These are phyloP conservation scores for Boletus rex-veris DNA, from an alignment of 768 basidiomycete species.

Conservation along the genomic window DNA sequence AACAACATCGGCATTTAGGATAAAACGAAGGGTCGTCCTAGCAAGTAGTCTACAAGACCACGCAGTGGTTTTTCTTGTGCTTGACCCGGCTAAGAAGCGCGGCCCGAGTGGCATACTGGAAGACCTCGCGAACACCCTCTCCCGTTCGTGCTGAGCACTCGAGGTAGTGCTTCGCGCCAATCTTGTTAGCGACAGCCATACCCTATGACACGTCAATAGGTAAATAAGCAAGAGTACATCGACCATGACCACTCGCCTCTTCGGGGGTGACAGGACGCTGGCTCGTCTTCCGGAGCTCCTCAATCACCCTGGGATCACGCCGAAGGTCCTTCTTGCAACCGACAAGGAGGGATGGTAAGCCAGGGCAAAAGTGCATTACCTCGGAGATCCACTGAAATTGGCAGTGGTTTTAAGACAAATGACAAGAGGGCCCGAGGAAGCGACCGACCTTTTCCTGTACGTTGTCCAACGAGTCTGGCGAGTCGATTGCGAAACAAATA, in stretches of 20 bases:
- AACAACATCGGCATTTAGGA: slow-evolving; percentile 22
- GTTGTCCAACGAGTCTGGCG: slow-evolving; percentile 97
- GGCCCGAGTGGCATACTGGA: slow-evolving; percentile 94
- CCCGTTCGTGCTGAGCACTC: slow-evolving; percentile 97
- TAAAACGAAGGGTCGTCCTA: slow-evolving; percentile 19
- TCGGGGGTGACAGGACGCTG: slow-evolving; percentile 93
- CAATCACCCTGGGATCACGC: slow-evolving; percentile 88
- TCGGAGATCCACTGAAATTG: slow-evolving; percentile 90
- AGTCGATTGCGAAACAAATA: slow-evolving; percentile 98
- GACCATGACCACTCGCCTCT: slow-evolving; percentile 53
- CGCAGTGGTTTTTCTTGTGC: slow-evolving; percentile 42
- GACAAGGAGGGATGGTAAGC: slow-evolving; percentile 93
- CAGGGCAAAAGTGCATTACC: slow-evolving; percentile 95
- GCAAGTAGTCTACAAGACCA: slow-evolving; percentile 41
- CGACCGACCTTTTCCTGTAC: slow-evolving; percentile 95
- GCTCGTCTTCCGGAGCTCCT: slow-evolving; percentile 90
- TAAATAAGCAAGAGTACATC: background rate
- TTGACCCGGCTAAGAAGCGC: slow-evolving; percentile 68
- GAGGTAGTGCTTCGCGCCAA: slow-evolving; percentile 92
- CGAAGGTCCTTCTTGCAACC: slow-evolving; percentile 99
- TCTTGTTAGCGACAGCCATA: slow-evolving; percentile 93
- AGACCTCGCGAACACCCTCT: slow-evolving; percentile 96
- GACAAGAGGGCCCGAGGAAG: background rate
- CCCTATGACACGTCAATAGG: slow-evolving; percentile 52
- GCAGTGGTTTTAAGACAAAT: slow-evolving; percentile 5